A percentile compares a stretch with the other conserved stretches of the same genome.
Evolutionary conservation across 306 rosid species (phyloP).

Genomic region (Dalbergia oliveri): DNA sequence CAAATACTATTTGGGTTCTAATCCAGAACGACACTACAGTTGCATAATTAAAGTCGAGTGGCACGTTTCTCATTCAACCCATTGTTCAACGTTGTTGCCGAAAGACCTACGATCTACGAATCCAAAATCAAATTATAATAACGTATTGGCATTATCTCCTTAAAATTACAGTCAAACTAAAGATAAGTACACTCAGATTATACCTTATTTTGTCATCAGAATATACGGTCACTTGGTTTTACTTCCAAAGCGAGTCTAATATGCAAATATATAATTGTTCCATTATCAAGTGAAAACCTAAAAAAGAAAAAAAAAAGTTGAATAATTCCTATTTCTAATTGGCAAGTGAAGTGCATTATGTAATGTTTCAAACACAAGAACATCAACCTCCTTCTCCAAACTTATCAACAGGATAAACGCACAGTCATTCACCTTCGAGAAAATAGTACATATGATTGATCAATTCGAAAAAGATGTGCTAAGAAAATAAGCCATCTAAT

Average conservation of each 20-base stretch:
- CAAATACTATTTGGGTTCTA: background rate
- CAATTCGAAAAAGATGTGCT: background rate
- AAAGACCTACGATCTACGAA: background rate
- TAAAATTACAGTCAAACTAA: background rate
- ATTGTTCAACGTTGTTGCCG: background rate
- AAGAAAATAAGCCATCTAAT: background rate
- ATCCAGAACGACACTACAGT: background rate
- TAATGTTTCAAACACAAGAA: conserved; percentile 24
- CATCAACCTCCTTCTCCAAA: conserved; percentile 29
- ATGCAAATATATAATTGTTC: background rate
- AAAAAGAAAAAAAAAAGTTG: background rate
- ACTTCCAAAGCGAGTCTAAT: conserved; percentile 11
- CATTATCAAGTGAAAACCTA: background rate
- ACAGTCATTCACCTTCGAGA: conserved; percentile 21
- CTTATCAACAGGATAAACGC: conserved; percentile 33
- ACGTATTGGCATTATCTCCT: background rate
- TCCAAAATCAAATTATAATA: conserved; percentile 4
- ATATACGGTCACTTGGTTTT: background rate
- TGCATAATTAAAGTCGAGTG: background rate
- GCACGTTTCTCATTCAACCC: background rate
- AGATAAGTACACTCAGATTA: background rate
- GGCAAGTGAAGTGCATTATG: background rate
- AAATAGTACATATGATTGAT: background rate
- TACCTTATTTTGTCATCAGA: background rate
- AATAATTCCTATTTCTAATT: background rate